Conservation (phyloP, 2,329 filamentous ascomycete genomes). For the Neofusicoccum kwambonambiense region DNA sequence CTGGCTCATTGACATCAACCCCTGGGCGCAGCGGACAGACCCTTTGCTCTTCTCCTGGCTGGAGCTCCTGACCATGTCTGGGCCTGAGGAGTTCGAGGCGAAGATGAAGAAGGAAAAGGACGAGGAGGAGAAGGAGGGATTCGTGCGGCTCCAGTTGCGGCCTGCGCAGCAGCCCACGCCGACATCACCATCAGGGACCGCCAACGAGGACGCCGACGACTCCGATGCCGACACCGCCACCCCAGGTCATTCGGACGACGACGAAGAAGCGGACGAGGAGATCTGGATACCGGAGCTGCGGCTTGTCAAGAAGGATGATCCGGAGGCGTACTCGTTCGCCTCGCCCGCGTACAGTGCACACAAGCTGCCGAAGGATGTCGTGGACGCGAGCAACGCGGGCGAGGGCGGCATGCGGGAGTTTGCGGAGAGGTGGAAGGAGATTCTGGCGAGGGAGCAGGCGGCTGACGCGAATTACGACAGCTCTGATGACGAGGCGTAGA, state of each 20-base stretch:
- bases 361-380: slow-evolving; percentile 91
- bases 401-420: slow-evolving; percentile 75
- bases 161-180: neutral
- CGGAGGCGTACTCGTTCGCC: slow-evolving; percentile 82
- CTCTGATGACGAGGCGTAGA: neutral
- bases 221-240: neutral
- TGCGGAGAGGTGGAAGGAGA: slow-evolving; percentile 50
- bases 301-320: slow-evolving; percentile 78
- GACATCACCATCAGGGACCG: neutral
- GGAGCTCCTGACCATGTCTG: slow-evolving; percentile 73
- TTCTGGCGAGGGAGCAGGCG: slow-evolving; percentile 42
- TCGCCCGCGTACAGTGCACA: slow-evolving; percentile 90
- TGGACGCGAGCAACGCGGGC: slow-evolving; percentile 60
- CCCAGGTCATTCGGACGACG: slow-evolving; percentile 29
- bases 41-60: slow-evolving; percentile 85
- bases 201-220: neutral
- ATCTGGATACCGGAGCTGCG: slow-evolving; percentile 73
- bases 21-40: slow-evolving; percentile 89
- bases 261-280: slow-evolving; percentile 54
- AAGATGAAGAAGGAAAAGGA: neutral
- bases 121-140: neutral
- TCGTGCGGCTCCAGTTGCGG: neutral
- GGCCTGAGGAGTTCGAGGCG: slow-evolving; percentile 51
- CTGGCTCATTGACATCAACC: slow-evolving; percentile 90
- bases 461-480: slow-evolving; percentile 25